Base-by-base conservation (phyloP, 108 stramenopile species). In the Pseudonitzschia multiseries region DNA sequence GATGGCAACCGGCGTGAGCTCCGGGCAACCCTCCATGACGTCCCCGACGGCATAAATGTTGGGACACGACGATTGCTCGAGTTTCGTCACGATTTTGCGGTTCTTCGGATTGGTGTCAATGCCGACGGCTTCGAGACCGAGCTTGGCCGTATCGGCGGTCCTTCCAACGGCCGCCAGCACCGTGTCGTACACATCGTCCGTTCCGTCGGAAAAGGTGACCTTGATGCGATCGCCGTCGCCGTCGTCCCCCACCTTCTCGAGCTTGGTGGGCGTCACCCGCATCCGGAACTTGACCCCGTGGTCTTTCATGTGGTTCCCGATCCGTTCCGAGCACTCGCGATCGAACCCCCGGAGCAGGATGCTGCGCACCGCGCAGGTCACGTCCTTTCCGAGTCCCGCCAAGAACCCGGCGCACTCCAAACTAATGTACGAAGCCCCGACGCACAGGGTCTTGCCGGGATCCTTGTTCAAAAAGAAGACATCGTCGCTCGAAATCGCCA, bases 321-420 rank as follows among this genome's bases (percentile, higher is more conserved):
- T 93, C 74, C 83, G 81, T 21, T 89, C 96, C 42, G 91, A 92
- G 61, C 89, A 94, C 72, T 99, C 96, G 27, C 94, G 79, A 88
- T 99, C 99, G 84, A 99, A 99, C 28, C 97, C 97, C 48, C 99
- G 85, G 46, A 99, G 79, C 22, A 98, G 82, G 53, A 98, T 97
- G 62, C 93, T 94, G 20, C 99, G 92, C 6, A 98, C 97, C 24
- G 98, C 96, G 41, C 97, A 93, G 17, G 97, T 97, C 3, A 94
- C 93, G 78, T 96, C 94, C 62, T 87, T 80, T 9, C 97, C 96
- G 33, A 99, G 73, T 22, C 96, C 97, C 9, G 87, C 83, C 42
- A 99, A 79, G 76, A 99, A 98, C 24, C 99, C 98, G 41, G 98
- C 99, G 77, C 97, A 99, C 84, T 99, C 99, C 46, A 99, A 84